Evolutionary conservation across 345 rosid genomes (phyloP), one percentile per base, ranked within the genome.

Genomic region (Lenwebbia sp.): DNA sequence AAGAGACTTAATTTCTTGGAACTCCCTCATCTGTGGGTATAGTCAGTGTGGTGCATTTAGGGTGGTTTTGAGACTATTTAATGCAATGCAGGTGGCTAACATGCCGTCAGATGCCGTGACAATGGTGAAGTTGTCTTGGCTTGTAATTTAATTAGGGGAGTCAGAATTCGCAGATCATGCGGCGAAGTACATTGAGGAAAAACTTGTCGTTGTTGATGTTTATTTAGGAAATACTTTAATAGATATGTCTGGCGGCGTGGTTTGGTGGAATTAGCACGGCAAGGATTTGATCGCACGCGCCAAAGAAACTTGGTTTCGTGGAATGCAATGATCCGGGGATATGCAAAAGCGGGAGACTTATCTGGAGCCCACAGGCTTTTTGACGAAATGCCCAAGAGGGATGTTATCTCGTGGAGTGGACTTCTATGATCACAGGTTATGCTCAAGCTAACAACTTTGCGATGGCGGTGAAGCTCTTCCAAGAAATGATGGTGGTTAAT

Each of bases 1-100:
- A 0, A 91, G 92, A 87, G 98, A 95, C 87, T 86, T 93, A 88
- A 94, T 94, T 85, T 93, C 93, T 41, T 95, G 96, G 97, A 95
- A 94, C 86, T 92, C 98, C 23, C 89, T 95, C 90, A 92, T 94
- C 83, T 93, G 92, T 86, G 95, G 94, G 51, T 92, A 91, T 82
- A 87, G 92, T 86, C 92, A 92, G 84, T 89, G 91, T 82, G 83
- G 78, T 51, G 86, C 30, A 89, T 90, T 49, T 85, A 81, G 81
- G 47, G 94, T 93, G 86, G 88, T 93, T 41, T 85, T 93, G 92
- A 85, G 81, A 52, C 89, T 92, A 57, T 94, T 91, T 54, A 65
- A 84, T 75, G 86, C 87, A 50, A 93, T 95, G 95, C 89, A 74
- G 86, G 91, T 85, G 84, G 88, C 87, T 22, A 88, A 86, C 75